A percentile compares a stretch with the other conserved stretches of the same genome.
phyloP scores from a whole-genome alignment of 106 monocot genomes.

The Posidonia australis region DNA sequence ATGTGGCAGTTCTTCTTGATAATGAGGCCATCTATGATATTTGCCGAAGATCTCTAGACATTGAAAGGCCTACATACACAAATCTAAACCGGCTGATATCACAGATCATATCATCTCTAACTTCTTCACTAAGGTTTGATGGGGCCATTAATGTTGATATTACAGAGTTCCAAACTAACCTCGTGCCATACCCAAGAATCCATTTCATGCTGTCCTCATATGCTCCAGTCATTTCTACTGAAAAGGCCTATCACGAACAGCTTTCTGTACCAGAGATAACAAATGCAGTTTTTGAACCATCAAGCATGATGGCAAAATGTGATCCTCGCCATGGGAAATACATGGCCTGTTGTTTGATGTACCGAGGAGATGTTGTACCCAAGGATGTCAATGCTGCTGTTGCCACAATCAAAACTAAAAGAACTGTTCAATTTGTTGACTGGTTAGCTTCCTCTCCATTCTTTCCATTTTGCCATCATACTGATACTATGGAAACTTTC shows the following conservation, averaged over 20 bases:
- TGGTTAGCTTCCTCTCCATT: slow-evolving; percentile 31
- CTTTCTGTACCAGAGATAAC: slow-evolving; percentile 77
- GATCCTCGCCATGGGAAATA: no score
- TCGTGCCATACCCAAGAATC: slow-evolving; percentile 74
- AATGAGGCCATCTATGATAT: slow-evolving; percentile 89
- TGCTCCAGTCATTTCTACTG: slow-evolving; percentile 75
- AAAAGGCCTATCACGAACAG: slow-evolving; percentile 80
- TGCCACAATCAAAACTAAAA: slow-evolving; percentile 75
- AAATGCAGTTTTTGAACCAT: slow-evolving; percentile 71
- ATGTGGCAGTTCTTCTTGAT: slow-evolving; percentile 72
- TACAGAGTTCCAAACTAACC: slow-evolving; percentile 78
- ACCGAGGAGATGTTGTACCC: slow-evolving; percentile 79
- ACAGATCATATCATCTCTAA: slow-evolving; percentile 81
- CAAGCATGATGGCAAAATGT: slow-evolving; percentile 93
- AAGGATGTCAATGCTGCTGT: no score
- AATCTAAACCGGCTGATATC: slow-evolving; percentile 77
- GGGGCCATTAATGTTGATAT: slow-evolving; percentile 75
- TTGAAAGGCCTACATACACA: slow-evolving; percentile 78
- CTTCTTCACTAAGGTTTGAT: slow-evolving; percentile 84
- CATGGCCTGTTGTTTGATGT: slow-evolving; percentile 91
- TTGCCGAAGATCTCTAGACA: slow-evolving; percentile 66
- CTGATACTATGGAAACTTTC: background rate
- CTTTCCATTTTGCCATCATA: background rate
- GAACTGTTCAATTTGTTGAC: slow-evolving; percentile 79
- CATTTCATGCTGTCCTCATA: slow-evolving; percentile 85